These are phyloP conservation scores for Pyricularia sp. DNA, from an alignment of 2,329 filamentous ascomycete genomes.

Conservation along the genomic window DNA sequence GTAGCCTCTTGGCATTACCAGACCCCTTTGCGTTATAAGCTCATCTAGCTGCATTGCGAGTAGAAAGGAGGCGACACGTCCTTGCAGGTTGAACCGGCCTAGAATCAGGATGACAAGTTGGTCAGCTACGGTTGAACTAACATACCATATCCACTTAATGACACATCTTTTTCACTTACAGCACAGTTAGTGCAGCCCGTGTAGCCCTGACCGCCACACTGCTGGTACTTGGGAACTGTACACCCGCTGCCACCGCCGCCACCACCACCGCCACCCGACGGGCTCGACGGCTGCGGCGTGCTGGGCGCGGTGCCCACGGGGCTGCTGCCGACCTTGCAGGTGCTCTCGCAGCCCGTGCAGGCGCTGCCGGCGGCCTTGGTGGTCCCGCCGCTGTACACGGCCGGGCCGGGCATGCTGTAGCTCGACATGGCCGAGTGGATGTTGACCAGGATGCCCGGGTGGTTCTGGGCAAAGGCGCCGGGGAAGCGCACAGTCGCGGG, in stretches of 20 bases:
- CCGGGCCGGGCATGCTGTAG: constrained; percentile 29
- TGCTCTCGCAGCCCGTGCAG: constrained; percentile 25
- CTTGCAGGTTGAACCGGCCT: not conserved
- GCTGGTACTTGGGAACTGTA: constrained; percentile 12
- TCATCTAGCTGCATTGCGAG: not conserved
- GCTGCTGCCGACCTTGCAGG: constrained; percentile 21
- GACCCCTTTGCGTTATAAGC: not conserved
- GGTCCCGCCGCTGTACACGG: constrained; percentile 23
- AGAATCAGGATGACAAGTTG: not conserved
- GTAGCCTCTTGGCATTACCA: not conserved
- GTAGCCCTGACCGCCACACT: constrained; percentile 17
- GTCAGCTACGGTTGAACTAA: not conserved
- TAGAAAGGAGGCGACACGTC: not conserved
- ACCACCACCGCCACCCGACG: not conserved
- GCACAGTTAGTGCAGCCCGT: constrained; percentile 14
- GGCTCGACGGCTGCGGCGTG: constrained; percentile 8
- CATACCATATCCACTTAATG: not conserved
- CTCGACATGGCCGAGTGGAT: constrained; percentile 27
- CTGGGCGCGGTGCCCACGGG: constrained; percentile 17
- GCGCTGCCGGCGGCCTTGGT: constrained; percentile 25
- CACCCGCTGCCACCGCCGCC: constrained; percentile 6
- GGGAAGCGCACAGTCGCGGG: constrained; percentile 22
- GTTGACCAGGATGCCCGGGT: constrained; percentile 32
- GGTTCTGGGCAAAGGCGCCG: constrained; percentile 25
- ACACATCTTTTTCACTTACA: not conserved